Percentiles rank a stretch among this genome's conserved stretches.
Conservation (phyloP, 495 filamentous ascomycete genomes). For the Aspergillus funiculosus region DNA sequence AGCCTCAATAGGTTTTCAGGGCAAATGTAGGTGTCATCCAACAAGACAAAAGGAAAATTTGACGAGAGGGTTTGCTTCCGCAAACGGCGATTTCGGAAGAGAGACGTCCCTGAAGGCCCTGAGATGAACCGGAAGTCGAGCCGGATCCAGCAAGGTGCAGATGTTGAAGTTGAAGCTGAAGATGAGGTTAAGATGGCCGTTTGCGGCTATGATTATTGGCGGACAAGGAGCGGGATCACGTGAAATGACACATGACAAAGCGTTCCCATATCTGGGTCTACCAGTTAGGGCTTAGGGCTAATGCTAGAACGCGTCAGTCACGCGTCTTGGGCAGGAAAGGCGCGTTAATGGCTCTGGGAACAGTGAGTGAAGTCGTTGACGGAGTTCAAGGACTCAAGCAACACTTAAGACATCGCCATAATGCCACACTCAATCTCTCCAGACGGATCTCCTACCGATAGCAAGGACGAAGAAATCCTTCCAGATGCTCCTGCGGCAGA, state of each 20-base stretch:
- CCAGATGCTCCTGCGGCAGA: conserved; percentile 33
- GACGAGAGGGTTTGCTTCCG: not conserved
- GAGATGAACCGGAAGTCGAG: conserved; percentile 1
- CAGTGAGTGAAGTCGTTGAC: not conserved
- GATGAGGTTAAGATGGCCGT: conserved; percentile 14
- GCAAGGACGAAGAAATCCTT: conserved; percentile 34
- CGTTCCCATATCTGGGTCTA: not conserved
- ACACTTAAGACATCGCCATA: conserved; percentile 9
- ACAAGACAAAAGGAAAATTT: not conserved
- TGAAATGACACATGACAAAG: conserved; percentile 6
- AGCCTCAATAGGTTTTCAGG: not conserved
- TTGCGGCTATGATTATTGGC: conserved; percentile 20
- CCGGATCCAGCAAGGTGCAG: not conserved
- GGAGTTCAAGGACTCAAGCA: not conserved
- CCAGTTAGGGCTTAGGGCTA: conserved; percentile 22
- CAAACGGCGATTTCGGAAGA: conserved; percentile 6
- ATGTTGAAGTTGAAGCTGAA: not conserved
- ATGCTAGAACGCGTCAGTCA: conserved; percentile 8
- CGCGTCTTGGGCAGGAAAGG: conserved; percentile 14
- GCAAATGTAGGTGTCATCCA: conserved; percentile 17
- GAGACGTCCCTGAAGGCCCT: conserved; percentile 13
- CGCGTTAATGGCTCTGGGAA: conserved; percentile 25
- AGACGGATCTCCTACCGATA: conserved; percentile 21
- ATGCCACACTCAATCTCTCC: conserved; percentile 54
- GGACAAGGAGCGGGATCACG: not conserved